Conservation (phyloP, 495 filamentous ascomycete genomes). For the Diplogelasinospora grovesii region DNA sequence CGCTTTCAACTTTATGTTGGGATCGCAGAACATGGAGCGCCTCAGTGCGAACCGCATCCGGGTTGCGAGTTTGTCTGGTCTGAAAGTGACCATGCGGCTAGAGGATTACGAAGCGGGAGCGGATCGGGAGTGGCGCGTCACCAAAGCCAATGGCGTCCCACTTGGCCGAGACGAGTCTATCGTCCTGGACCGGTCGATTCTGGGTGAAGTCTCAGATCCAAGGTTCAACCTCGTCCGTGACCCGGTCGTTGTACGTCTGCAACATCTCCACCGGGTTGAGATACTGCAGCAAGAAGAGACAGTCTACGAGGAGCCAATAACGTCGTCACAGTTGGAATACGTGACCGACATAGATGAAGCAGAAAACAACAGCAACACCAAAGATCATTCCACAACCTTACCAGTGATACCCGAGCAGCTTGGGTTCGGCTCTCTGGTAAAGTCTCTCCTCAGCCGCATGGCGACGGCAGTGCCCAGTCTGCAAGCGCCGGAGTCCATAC, state of each 20-base stretch:
- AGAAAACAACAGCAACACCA: constrained; percentile 1
- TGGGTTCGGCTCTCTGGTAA: constrained; percentile 26
- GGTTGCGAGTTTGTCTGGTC: constrained; percentile 68
- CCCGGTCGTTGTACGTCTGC: constrained; percentile 62
- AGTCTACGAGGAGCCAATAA: constrained; percentile 6
- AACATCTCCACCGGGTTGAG: constrained; percentile 27
- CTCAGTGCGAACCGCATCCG: constrained; percentile 61
- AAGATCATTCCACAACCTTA: constrained; percentile 3
- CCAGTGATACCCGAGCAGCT: too few relatives aligned
- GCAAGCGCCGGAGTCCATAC: too few relatives aligned
- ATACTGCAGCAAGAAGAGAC: constrained; percentile 46
- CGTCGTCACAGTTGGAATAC: neutral
- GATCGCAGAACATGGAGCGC: constrained; percentile 40
- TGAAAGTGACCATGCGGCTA: constrained; percentile 73
- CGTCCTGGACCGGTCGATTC: constrained; percentile 67
- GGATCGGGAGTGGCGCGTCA: constrained; percentile 55
- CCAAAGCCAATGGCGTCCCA: constrained; percentile 69
- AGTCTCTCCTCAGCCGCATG: constrained; percentile 31
- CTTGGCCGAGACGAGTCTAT: constrained; percentile 88
- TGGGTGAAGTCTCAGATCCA: constrained; percentile 72
- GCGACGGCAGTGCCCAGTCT: too few relatives aligned
- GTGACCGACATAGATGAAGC: constrained; percentile 12
- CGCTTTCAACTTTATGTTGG: constrained; percentile 50
- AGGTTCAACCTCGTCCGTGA: constrained; percentile 77
- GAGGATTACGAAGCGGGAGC: constrained; percentile 44